Evolutionary conservation across 1,284 basidiomycete species (phyloP), one percentile per base, ranked within the genome.

Genomic region (Mycena citricolor): DNA sequence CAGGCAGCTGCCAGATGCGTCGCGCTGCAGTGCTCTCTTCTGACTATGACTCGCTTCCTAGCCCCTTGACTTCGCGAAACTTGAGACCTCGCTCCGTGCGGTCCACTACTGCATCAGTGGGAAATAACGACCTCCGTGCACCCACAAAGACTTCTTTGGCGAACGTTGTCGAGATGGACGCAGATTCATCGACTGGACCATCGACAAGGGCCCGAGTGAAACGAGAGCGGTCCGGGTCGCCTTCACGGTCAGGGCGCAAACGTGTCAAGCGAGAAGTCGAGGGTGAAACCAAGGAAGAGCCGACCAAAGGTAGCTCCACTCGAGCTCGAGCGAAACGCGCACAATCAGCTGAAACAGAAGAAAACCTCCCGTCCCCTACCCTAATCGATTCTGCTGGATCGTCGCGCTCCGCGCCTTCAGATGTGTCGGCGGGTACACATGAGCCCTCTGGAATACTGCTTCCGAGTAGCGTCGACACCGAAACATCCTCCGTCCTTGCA

Each of bases 61-160:
- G 40, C 14, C 46, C 46, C 6, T 39, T 48, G 40, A 48, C 46
- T 12, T 39, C 31, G 31, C 34, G 16, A 20, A 48, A 48, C 26
- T 41, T 42, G 8, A 25, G 30, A 19, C 45, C 45, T 6, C 45
- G 45, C 39, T 37, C 39, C 17, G 31, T 38, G 39, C 28, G 35
- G 42, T 11, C 4, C 30, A 4, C 32, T 19, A 14, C 35, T n/a
- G n/a, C 26, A 10, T 29, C 10, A n/a, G n/a, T 29, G 10, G 26
- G n/a, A 29, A n/a, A 29, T 29, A 10, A 29, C n/a, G 26, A 10
- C 26, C 26, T n/a, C 10, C 10, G n/a, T n/a, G 26, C 26, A 29
- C 5, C 13, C 35, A n/a, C n/a, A n/a, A n/a, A n/a, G 35, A 37
- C 16, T 28, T 38, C 43, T 29, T 30, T 42, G 41, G 10, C 46